Base-by-base conservation (phyloP, 1,284 basidiomycete species). In the Moesziomyces globuligerus region DNA sequence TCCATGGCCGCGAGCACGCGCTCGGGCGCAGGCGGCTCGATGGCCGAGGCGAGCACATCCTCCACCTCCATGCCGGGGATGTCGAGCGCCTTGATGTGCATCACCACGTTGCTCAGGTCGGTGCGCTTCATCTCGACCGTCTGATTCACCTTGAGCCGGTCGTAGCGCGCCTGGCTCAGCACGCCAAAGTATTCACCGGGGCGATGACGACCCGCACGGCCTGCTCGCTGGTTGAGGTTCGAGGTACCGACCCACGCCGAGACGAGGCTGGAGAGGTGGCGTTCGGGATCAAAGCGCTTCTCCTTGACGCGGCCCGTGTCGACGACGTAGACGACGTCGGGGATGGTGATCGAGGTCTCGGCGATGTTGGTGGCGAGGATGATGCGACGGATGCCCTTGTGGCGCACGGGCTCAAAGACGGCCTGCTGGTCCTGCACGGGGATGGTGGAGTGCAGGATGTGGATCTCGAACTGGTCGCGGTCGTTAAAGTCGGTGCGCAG, bases 311-410 rank as follows among this genome's bases (percentile, higher is more conserved):
- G 90, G 23, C 88, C 94, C 0, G 91, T 88, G 80, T 98, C 94
- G 42, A 97, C 89, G 45, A 98, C 94, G 79, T 93, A 94, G 7
- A 96, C 93, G 25, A 97, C 93, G 78, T 97, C 92, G 1, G 94
- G 94, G 72, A 98, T 97, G 1, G 94, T 98, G 73, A 98, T 87
- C 2, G 67, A 71, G 10, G 75, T 96, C 84, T 98, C 94, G 13
- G 94, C 95, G 60, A 98, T 95, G 83, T 97, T 98, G 43, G 94
- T 98, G 3, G 94, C 88, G 38, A 97, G 86, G 72, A 97, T 95
- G 79, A 98, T 75, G 7, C 78, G 68, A 62, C 94, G 89, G 20
- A 94, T 87, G 18, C 92, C 91, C 21, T 59, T 38, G 53, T 70
- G 60, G 18, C 72, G 71, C 17, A 74, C 69, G 7, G 74, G 76